phyloP scores from a whole-genome alignment of 257 asterid genomes.

The Avicennia marina region DNA sequence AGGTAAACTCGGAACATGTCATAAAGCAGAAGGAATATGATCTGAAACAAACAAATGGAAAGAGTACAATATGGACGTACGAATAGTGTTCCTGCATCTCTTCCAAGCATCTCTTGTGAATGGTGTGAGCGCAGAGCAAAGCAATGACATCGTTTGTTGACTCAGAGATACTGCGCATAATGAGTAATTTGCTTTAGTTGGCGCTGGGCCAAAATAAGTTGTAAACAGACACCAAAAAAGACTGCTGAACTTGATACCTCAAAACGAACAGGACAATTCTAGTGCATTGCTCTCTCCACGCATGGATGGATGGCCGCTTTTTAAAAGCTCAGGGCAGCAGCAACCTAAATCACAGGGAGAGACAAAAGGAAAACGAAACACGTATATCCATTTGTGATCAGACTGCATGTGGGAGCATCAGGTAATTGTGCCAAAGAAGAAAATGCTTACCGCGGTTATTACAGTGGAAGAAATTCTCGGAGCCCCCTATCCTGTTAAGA shows the following conservation, averaged over 20 bases:
- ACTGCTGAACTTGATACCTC: too few relatives aligned
- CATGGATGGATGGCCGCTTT: constrained; percentile 68
- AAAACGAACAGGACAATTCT: constrained; percentile 85
- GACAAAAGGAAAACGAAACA: not conserved
- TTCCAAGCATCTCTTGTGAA: constrained; percentile 71
- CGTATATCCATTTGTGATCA: not conserved
- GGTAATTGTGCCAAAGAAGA: not conserved
- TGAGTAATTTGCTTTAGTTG: too few relatives aligned
- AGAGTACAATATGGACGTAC: constrained; percentile 38
- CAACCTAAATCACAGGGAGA: constrained; percentile 27
- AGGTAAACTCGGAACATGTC: not conserved
- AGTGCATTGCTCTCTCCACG: constrained; percentile 92
- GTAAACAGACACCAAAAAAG: too few relatives aligned
- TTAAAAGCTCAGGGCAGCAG: constrained; percentile 42
- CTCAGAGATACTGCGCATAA: constrained; percentile 83
- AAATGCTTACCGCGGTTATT: constrained; percentile 41
- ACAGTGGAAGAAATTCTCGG: constrained; percentile 55
- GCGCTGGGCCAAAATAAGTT: too few relatives aligned
- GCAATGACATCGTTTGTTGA: constrained; percentile 64
- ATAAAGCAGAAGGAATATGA: not conserved
- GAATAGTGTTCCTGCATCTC: constrained; percentile 81
- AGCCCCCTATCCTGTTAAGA: constrained; percentile 54
- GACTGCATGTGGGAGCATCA: too few relatives aligned
- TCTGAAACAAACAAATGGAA: too few relatives aligned
- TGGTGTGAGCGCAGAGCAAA: constrained; percentile 83